Evolutionary conservation across 441 rosid genomes (phyloP).

Genomic region (Populus hybrid): DNA sequence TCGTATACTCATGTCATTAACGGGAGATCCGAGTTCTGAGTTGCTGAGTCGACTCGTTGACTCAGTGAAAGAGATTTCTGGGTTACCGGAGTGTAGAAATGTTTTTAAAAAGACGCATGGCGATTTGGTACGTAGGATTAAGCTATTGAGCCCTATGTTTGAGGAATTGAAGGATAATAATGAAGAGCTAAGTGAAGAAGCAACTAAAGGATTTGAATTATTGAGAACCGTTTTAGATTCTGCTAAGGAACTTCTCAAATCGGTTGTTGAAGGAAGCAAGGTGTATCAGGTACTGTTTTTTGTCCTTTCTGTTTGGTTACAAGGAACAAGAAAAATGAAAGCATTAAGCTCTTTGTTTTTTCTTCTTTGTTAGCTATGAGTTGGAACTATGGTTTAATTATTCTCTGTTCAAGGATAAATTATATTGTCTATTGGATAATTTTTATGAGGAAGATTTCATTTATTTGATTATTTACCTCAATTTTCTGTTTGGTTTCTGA

Average conservation of each 20-base stretch:
- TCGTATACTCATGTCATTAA: conserved; percentile 29
- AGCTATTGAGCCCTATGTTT: conserved; percentile 88
- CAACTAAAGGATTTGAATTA: conserved; percentile 46
- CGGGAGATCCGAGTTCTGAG: conserved; percentile 36
- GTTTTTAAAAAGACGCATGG: conserved; percentile 66
- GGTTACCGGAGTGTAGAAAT: conserved; percentile 54
- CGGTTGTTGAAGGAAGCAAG: conserved; percentile 73
- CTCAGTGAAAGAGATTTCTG: conserved; percentile 58
- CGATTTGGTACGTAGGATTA: conserved; percentile 79
- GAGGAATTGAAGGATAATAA: conserved; percentile 69
- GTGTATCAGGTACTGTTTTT: conserved; percentile 53
- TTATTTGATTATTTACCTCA: not conserved
- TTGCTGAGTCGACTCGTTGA: conserved; percentile 47
- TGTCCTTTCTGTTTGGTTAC: conserved; percentile 20
- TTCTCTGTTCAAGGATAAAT: not conserved
- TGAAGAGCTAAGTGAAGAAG: conserved; percentile 40
- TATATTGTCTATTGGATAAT: not conserved
- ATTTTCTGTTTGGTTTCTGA: not conserved
- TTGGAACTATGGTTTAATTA: not conserved
- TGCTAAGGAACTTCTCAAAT: conserved; percentile 54
- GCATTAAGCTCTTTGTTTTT: not conserved
- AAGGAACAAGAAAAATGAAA: not conserved
- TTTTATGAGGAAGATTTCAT: not conserved
- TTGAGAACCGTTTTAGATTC: conserved; percentile 56
- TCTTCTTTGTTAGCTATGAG: not conserved